A percentile compares a stretch with the other conserved stretches of the same genome.
These are phyloP conservation scores for Daedalea quercina DNA, from an alignment of 768 basidiomycete genomes.

Conservation along the genomic window DNA sequence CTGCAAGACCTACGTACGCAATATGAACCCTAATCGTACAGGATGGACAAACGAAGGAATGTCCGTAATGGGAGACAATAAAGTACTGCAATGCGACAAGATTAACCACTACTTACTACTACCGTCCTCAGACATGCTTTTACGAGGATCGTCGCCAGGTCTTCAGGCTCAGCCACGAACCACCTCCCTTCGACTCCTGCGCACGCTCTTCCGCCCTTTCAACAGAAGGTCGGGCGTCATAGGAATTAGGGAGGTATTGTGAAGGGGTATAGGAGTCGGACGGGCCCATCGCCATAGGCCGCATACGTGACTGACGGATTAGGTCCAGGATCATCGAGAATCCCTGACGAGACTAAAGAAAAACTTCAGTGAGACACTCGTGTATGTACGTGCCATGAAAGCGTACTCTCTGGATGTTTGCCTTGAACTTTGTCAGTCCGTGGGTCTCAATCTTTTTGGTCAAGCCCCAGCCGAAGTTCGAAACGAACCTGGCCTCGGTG, in stretches of 20 bases:
- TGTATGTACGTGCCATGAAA: neutral
- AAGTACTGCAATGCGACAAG: neutral
- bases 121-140: neutral
- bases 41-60: conserved; percentile 1
- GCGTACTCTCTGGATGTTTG: conserved; percentile 79
- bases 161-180: conserved; percentile 34
- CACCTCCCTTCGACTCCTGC: neutral
- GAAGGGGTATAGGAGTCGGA: conserved; percentile 26
- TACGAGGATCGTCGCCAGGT: conserved; percentile 30
- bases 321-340: conserved; percentile 76
- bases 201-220: neutral
- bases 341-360: conserved; percentile 72
- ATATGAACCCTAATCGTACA: conserved; percentile 1
- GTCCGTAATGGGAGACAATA: neutral
- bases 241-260: conserved; percentile 10
- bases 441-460: conserved; percentile 84
- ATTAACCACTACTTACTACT: neutral
- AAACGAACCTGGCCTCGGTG: conserved; percentile 83
- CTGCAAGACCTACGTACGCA: conserved; percentile 7
- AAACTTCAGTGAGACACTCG: neutral
- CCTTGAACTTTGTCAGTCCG: conserved; percentile 78
- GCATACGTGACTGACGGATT: conserved; percentile 70
- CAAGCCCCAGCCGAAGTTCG: conserved; percentile 86
- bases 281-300: conserved; percentile 39
- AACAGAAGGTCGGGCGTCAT: neutral